Conservation (phyloP, 441 rosid genomes). For the Gossypium schwendimanii region DNA sequence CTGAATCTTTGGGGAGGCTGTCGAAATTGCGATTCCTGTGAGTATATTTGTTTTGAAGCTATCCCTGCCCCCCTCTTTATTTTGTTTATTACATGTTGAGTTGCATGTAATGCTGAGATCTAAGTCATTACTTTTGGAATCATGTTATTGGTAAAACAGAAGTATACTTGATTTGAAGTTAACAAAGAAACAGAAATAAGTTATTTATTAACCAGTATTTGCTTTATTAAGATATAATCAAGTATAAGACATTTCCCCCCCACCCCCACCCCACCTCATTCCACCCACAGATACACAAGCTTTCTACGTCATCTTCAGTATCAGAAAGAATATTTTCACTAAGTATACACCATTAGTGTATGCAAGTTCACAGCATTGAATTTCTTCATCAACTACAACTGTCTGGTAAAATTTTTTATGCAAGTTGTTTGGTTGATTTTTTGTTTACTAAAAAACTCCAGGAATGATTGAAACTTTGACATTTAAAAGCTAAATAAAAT, state of each 20-base stretch:
- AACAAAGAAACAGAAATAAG: neutral
- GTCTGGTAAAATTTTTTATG: neutral
- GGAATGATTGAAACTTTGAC: neutral
- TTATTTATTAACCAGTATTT: neutral
- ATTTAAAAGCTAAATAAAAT: neutral
- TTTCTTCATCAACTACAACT: neutral
- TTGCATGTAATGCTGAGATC: neutral
- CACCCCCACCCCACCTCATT: no score
- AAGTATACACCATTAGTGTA: neutral
- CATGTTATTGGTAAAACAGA: neutral
- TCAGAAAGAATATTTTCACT: neutral
- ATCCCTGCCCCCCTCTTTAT: neutral
- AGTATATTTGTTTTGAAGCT: constrained; percentile 25
- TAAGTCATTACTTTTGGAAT: neutral
- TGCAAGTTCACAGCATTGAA: neutral
- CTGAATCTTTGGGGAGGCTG: constrained; percentile 72
- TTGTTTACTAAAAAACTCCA: neutral
- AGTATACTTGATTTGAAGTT: neutral
- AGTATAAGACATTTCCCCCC: neutral
- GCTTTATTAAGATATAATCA: neutral
- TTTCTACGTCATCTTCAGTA: neutral
- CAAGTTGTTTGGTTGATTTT: neutral
- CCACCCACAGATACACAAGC: neutral
- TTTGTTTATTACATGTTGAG: neutral
- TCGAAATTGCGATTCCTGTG: constrained; percentile 86